Evolutionary conservation across 2,329 filamentous ascomycete genomes (phyloP).

Genomic region (Ophiostoma himal-ulmi): DNA sequence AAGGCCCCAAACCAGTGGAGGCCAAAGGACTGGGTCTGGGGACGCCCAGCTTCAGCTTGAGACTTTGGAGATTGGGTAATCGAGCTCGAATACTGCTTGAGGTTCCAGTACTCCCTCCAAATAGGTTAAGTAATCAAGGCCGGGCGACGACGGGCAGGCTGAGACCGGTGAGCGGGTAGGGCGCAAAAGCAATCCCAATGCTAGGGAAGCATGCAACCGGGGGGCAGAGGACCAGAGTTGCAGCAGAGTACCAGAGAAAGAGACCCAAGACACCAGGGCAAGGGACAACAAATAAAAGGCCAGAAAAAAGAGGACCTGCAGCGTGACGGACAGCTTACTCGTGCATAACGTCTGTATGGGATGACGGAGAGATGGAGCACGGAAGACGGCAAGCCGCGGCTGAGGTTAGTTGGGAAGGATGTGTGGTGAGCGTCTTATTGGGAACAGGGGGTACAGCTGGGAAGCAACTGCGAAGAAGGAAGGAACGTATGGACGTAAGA

Average conservation of each 20-base stretch:
- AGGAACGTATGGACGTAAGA: background rate
- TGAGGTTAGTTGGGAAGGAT: background rate
- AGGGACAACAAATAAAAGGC: background rate
- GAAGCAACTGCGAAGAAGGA: background rate
- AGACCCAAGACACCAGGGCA: background rate
- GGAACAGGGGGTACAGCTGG: background rate
- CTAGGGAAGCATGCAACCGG: background rate
- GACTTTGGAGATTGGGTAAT: too few relatives aligned
- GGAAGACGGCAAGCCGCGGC: slow-evolving; percentile 4
- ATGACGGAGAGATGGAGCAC: background rate
- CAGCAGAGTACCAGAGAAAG: background rate
- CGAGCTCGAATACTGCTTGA: too few relatives aligned
- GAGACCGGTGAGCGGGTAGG: slow-evolving; percentile 8
- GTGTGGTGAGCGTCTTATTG: background rate
- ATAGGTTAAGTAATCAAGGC: background rate
- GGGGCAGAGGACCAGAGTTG: background rate
- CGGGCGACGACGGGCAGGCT: background rate
- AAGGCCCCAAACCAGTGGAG: too few relatives aligned
- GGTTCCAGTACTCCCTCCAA: background rate
- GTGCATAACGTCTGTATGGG: background rate
- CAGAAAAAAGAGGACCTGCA: background rate
- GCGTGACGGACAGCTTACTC: background rate
- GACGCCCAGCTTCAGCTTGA: too few relatives aligned
- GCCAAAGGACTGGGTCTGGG: too few relatives aligned
- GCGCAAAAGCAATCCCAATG: background rate